Evolutionary conservation across 768 basidiomycete genomes (phyloP).

Genomic region (Trametopsis cervina): DNA sequence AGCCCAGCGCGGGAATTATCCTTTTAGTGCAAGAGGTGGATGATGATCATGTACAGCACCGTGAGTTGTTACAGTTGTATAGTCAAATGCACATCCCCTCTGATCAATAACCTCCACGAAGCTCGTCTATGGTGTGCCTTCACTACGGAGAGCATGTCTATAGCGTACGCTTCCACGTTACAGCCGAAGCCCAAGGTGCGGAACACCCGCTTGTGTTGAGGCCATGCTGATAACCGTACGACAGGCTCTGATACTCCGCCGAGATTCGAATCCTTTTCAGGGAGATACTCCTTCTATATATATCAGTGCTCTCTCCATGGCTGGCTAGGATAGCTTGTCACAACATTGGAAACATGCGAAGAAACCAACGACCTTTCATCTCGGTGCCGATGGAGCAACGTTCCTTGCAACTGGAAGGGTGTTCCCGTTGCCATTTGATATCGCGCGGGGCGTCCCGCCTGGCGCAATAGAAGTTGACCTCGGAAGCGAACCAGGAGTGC

Average conservation of each 20-base stretch:
- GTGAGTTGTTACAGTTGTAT: slow-evolving; percentile 18
- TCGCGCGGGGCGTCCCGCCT: not conserved
- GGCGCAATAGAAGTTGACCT: slow-evolving; percentile 10
- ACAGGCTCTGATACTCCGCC: slow-evolving; percentile 31
- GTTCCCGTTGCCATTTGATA: slow-evolving; percentile 2
- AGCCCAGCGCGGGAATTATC: slow-evolving; percentile 56
- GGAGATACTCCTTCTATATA: slow-evolving; percentile 30
- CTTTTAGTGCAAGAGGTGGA: slow-evolving; percentile 46
- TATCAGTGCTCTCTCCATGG: slow-evolving; percentile 47
- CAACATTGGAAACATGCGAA: not conserved
- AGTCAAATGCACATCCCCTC: not conserved
- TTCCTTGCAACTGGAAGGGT: not conserved
- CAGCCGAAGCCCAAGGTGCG: slow-evolving; percentile 53
- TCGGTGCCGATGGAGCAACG: not conserved
- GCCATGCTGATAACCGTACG: not conserved
- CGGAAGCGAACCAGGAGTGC: slow-evolving; percentile 7
- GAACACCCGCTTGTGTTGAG: not conserved
- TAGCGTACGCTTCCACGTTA: slow-evolving; percentile 57
- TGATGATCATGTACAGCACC: slow-evolving; percentile 19
- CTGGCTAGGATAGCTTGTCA: slow-evolving; percentile 1
- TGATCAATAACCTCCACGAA: slow-evolving; percentile 19
- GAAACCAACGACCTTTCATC: too few species aligned
- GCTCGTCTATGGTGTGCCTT: slow-evolving; percentile 80
- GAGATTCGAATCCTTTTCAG: slow-evolving; percentile 14
- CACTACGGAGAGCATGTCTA: slow-evolving; percentile 77